These are phyloP conservation scores for Escallonia rubra DNA, from an alignment of 129 eudicot genomes.

Conservation along the genomic window DNA sequence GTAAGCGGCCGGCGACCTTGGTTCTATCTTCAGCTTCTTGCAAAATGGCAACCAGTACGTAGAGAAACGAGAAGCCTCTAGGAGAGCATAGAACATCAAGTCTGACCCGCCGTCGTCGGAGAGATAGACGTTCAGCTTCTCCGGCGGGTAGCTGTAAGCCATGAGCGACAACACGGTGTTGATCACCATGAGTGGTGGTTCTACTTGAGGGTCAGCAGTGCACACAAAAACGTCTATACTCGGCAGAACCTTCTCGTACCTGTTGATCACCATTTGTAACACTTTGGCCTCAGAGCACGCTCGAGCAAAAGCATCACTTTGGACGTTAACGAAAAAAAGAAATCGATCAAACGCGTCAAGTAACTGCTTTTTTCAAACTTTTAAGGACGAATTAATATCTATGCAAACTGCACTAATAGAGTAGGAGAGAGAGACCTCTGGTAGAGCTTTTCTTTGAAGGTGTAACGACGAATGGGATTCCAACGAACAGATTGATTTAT, in stretches of 20 bases:
- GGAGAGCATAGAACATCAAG: constrained; percentile 42
- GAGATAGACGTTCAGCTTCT: constrained; percentile 35
- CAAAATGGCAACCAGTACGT: constrained; percentile 45
- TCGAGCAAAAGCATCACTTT: neutral
- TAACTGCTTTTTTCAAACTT: neutral
- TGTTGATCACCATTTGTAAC: neutral
- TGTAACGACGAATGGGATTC: constrained; percentile 16
- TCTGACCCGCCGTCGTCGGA: constrained; percentile 54
- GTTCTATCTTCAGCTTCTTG: constrained; percentile 35
- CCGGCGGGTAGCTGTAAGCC: constrained; percentile 44
- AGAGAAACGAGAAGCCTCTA: constrained; percentile 43
- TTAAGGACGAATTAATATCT: no score
- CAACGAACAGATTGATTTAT: constrained; percentile 26
- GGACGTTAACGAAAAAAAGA: no score
- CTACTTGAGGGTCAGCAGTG: constrained; percentile 42
- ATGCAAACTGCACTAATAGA: neutral
- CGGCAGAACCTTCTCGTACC: constrained; percentile 36
- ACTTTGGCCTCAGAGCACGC: neutral
- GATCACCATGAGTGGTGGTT: constrained; percentile 44
- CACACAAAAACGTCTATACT: constrained; percentile 42
- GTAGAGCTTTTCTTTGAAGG: neutral
- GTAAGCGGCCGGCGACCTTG: constrained; percentile 38
- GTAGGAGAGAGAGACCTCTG: neutral
- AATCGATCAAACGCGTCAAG: neutral
- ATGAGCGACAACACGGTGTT: constrained; percentile 42